phyloP scores from a whole-genome alignment of 108 stramenopile genomes.

The Fragilariopsis cylindrus region DNA sequence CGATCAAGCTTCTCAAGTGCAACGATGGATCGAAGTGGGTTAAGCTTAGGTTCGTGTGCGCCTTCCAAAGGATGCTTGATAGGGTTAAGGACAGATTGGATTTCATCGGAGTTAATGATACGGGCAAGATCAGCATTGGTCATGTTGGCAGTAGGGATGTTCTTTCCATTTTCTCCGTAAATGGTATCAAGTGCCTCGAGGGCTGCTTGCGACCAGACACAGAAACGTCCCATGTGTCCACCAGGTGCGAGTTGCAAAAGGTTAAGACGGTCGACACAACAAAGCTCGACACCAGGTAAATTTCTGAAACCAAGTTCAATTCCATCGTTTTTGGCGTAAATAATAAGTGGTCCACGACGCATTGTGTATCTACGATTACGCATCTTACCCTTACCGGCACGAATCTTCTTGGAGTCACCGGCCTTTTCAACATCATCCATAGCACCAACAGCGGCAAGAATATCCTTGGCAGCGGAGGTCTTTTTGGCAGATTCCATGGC shows the following conservation, averaged over 20 bases:
- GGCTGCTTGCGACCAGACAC: constrained; percentile 96
- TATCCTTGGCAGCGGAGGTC: constrained; percentile 91
- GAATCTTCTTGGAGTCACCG: constrained; percentile 94
- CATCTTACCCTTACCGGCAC: constrained; percentile 99
- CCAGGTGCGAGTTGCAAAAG: constrained; percentile 98
- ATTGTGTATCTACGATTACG: constrained; percentile 95
- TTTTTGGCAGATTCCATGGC: constrained; percentile 78
- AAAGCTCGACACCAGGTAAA: constrained; percentile 96
- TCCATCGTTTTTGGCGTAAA: constrained; percentile 93
- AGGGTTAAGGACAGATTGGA: constrained; percentile 94
- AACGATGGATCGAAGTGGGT: constrained; percentile 87
- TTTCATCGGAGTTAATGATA: constrained; percentile 97
- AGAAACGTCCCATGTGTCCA: constrained; percentile 99
- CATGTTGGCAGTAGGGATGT: constrained; percentile 90
- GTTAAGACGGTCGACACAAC: constrained; percentile 95
- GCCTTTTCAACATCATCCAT: constrained; percentile 94
- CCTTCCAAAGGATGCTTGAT: constrained; percentile 68
- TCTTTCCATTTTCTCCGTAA: constrained; percentile 89
- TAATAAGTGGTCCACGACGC: constrained; percentile 96
- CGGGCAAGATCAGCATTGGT: constrained; percentile 98
- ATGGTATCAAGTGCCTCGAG: constrained; percentile 93
- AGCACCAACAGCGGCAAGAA: constrained; percentile 91
- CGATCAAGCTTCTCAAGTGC: constrained; percentile 93
- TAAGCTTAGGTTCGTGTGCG: constrained; percentile 88
- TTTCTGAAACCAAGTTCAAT: constrained; percentile 95